phyloP scores from a whole-genome alignment of 495 filamentous ascomycete genomes.

The Annulohypoxylon bovei region DNA sequence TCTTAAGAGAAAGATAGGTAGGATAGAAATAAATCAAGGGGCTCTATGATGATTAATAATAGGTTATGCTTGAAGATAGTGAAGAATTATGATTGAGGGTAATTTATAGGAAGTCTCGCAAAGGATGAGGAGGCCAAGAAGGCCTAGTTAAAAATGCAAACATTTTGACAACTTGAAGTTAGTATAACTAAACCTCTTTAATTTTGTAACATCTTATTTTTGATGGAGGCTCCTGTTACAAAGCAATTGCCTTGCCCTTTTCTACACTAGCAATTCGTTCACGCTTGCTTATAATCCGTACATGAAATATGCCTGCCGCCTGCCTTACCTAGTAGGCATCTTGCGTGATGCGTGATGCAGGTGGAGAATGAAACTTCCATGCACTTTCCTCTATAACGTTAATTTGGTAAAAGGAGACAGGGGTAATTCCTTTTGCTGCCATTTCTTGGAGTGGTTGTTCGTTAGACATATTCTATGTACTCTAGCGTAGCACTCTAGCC shows the following conservation, averaged over 20 bases:
- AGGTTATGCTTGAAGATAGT: too few relatives aligned
- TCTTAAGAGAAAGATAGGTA: neutral
- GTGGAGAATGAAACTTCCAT: slow-evolving; percentile 17
- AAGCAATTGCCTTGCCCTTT: slow-evolving; percentile 18
- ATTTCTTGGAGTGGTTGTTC: slow-evolving; percentile 6
- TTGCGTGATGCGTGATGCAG: slow-evolving; percentile 2
- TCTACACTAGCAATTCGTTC: neutral
- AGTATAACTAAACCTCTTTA: neutral
- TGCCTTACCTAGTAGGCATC: neutral
- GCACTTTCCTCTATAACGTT: neutral
- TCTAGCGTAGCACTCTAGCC: neutral
- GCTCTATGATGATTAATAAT: neutral
- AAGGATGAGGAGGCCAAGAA: neutral
- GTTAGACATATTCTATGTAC: neutral
- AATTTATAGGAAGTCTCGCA: slow-evolving; percentile 28
- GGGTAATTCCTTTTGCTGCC: neutral
- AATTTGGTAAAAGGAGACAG: neutral
- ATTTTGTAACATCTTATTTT: neutral
- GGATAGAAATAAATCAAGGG: too few relatives aligned
- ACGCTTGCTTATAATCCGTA: neutral
- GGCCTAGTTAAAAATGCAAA: neutral
- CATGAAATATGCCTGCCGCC: neutral
- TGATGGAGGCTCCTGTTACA: neutral
- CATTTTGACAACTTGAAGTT: slow-evolving; percentile 12
- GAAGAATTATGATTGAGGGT: neutral